phyloP scores from a whole-genome alignment of 257 asterid species.

The Solanum chilense region DNA sequence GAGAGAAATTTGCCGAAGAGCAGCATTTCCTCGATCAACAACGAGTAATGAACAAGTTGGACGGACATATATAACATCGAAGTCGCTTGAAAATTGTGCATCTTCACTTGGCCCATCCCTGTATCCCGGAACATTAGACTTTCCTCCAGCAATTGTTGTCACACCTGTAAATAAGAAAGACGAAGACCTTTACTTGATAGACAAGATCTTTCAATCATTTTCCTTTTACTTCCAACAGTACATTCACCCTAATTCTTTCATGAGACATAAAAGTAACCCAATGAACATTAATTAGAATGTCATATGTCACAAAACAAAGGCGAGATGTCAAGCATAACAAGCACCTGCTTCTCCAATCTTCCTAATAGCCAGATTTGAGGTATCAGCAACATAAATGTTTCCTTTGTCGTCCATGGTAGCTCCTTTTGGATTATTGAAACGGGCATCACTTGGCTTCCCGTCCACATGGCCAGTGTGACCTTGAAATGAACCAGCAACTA shows the following conservation, averaged over 20 bases:
- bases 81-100: slow-evolving; percentile 87
- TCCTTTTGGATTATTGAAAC: slow-evolving; percentile 84
- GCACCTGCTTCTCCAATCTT: slow-evolving; percentile 92
- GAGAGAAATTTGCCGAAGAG: slow-evolving; percentile 85
- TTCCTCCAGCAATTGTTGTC: slow-evolving; percentile 98
- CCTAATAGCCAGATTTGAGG: slow-evolving; percentile 86
- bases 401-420: slow-evolving; percentile 90
- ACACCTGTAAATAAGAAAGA: slow-evolving; percentile 47
- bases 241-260: not conserved
- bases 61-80: slow-evolving; percentile 75
- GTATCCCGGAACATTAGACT: slow-evolving; percentile 82
- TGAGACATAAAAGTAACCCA: not conserved
- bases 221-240: not conserved
- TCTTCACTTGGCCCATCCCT: slow-evolving; percentile 98
- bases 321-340: not conserved
- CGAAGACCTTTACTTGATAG: not conserved
- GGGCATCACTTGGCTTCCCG: slow-evolving; percentile 96
- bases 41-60: slow-evolving; percentile 79
- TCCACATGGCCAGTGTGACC: slow-evolving; percentile 92
- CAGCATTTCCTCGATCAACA: slow-evolving; percentile 95
- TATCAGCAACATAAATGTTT: slow-evolving; percentile 91
- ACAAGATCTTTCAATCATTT: not conserved
- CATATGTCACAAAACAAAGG: not conserved
- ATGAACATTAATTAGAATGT: not conserved
- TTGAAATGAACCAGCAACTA: slow-evolving; percentile 97